Percentiles rank a stretch among this genome's conserved stretches.
Evolutionary conservation across 108 stramenopile genomes (phyloP).

Genomic region (Pseudonitzschia multiseries): DNA sequence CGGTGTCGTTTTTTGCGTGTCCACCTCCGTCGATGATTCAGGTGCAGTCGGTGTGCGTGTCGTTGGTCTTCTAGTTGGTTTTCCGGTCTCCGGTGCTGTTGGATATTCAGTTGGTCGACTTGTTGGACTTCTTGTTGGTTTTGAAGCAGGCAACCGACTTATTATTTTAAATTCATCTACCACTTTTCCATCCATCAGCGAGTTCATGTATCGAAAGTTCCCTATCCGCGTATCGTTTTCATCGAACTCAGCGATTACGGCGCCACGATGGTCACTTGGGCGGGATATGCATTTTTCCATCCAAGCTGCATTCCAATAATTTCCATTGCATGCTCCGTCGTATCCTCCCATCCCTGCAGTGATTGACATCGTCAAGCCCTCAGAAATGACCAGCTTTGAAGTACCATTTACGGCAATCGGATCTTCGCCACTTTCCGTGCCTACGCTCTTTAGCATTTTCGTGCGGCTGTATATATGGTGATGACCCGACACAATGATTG

Average conservation of each 20-base stretch:
- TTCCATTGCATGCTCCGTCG: constrained; percentile 14
- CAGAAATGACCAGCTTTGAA: neutral
- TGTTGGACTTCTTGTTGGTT: constrained; percentile 4
- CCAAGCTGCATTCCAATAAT: constrained; percentile 7
- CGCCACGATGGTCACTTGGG: constrained; percentile 11
- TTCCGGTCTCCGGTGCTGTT: neutral
- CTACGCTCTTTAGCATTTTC: constrained; percentile 10
- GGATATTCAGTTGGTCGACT: neutral
- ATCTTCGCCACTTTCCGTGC: constrained; percentile 7
- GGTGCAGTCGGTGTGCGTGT: neutral
- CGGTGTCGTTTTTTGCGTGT: neutral
- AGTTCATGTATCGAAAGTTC: constrained; percentile 18
- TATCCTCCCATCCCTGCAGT: constrained; percentile 19
- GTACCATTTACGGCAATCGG: neutral
- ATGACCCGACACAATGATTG: constrained; percentile 12
- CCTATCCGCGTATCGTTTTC: constrained; percentile 7
- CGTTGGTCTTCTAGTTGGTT: neutral
- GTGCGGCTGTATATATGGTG: constrained; percentile 17
- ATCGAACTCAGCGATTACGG: constrained; percentile 14
- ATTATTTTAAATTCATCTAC: constrained; percentile 10
- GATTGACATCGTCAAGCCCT: constrained; percentile 10
- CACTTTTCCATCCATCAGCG: constrained; percentile 9
- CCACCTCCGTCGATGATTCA: neutral
- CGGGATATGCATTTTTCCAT: constrained; percentile 16
- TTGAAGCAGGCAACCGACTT: neutral